Base-by-base conservation (phyloP, 345 rosid species). In the Eucalyptus regnans region DNA sequence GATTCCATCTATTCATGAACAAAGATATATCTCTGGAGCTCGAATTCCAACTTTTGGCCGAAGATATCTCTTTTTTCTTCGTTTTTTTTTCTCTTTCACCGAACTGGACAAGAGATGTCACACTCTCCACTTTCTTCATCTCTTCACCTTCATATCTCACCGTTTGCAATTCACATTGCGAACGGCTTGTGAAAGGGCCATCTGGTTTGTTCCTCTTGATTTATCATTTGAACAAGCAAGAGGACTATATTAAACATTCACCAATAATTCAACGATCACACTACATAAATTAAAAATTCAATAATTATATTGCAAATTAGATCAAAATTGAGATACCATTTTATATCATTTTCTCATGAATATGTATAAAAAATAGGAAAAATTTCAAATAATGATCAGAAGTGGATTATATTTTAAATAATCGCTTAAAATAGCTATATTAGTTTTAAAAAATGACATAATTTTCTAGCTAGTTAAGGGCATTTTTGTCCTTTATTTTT, bases 231-330 rank as follows among this genome's bases (percentile, higher is more conserved):
- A 60, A 8, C 31, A 5, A 5, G n/a, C 15, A 1, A 60, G n/a
- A 25, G 3, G n/a, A 11, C 0, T 60, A 60, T 60, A 60, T 25
- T 60, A 60, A 60, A 12, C 16, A 29, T 62, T 12, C 31, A 62
- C 8, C 33, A 2, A 2, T 27, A 12, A 29, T 12, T 62, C 7
- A 62, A 1, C 2, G 0, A 27, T 29, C 8, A 62, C 16, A 12
- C 27, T 62, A 29, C 29, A 62, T 12, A 12, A 62, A 6, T 6
- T 29, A 62, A 0, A 62, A 12, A 27, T 27, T 27, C n/a, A 60
- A 12, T 1, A 12, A 60, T 60, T 27, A 29, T 29, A 27, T 60
- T 60, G 1, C n/a, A 60, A 60, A 27, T 60, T 60, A 1, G n/a
- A 27, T 1, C 7, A 27, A 60, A 62, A 29, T 62, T 29, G 16